Evolutionary conservation across 768 basidiomycete genomes (phyloP).

Genomic region (Lentinula aciculospora): DNA sequence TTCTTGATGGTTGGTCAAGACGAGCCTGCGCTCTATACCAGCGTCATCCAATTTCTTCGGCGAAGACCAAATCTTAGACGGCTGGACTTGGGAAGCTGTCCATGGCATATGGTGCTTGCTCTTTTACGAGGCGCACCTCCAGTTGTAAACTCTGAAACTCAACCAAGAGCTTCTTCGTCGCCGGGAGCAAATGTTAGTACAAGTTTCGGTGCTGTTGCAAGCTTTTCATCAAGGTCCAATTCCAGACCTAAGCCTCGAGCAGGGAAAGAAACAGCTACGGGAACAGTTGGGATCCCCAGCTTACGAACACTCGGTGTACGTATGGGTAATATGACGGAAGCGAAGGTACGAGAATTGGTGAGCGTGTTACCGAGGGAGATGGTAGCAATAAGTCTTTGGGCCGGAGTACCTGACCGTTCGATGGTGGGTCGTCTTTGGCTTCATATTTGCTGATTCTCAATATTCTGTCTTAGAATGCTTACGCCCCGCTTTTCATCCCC

Average conservation of each 20-base stretch:
- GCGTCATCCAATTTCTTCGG: conserved; percentile 49
- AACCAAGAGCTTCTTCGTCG: neutral
- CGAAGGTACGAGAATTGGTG: conserved; percentile 32
- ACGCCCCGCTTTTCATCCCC: conserved; percentile 37
- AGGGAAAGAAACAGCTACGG: neutral
- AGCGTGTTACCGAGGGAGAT: conserved; percentile 38
- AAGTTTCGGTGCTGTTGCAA: conserved; percentile 5
- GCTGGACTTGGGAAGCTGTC: conserved; percentile 60
- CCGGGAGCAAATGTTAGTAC: neutral
- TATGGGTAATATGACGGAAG: conserved; percentile 42
- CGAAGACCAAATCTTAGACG: conserved; percentile 42
- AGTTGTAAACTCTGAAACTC: neutral
- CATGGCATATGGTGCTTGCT: conserved; percentile 47
- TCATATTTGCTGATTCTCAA: neutral
- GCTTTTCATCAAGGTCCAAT: neutral
- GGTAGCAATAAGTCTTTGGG: conserved; percentile 48
- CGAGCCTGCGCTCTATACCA: conserved; percentile 43
- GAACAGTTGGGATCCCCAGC: conserved; percentile 24
- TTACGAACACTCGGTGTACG: conserved; percentile 55
- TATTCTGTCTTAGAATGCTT: conserved; percentile 37
- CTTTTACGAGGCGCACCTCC: neutral
- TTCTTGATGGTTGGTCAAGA: conserved; percentile 62
- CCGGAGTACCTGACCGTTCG: conserved; percentile 37
- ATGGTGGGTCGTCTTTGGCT: neutral
- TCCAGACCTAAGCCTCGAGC: neutral